Percentiles rank a stretch among this genome's conserved stretches.
Conservation (phyloP, 139 green algal species). For the Chlorella sp. region DNA sequence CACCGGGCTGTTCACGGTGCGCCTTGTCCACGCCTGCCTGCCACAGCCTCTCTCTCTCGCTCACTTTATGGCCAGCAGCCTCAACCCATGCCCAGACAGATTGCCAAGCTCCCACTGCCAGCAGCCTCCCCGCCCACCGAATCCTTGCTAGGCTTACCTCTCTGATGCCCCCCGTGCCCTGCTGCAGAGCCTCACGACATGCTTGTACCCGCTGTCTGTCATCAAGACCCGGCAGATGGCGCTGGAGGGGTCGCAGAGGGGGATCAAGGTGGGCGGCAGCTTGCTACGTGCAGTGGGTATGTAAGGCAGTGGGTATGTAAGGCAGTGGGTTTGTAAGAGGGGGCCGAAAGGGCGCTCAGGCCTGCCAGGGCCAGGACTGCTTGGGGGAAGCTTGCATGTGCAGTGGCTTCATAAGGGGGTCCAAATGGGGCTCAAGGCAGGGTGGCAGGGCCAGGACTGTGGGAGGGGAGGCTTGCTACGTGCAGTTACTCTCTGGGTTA, state of each 20-base stretch:
- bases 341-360: too few relatives aligned
- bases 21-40: not conserved
- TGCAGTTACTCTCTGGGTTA: too few relatives aligned
- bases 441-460: too few relatives aligned
- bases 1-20: slow-evolving; percentile 6
- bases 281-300: not conserved
- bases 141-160: not conserved
- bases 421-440: slow-evolving; percentile 31
- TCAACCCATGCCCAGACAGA: not conserved
- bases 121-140: too few relatives aligned
- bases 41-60: not conserved
- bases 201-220: slow-evolving; percentile 90
- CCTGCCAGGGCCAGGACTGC: too few relatives aligned
- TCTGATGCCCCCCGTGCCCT: not conserved
- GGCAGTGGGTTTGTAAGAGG: too few relatives aligned
- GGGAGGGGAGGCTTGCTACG: too few relatives aligned
- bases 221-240: slow-evolving; percentile 95
- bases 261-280: slow-evolving; percentile 53
- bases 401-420: too few relatives aligned
- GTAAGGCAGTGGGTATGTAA: too few relatives aligned
- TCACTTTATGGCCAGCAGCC: not conserved
- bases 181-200: slow-evolving; percentile 74
- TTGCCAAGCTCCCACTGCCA: not conserved
- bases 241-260: slow-evolving; percentile 55
- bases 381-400: too few relatives aligned